A percentile compares a stretch with the other conserved stretches of the same genome.
These are phyloP conservation scores for Clathrospora elynae DNA, from an alignment of 2,329 filamentous ascomycete genomes.

Conservation along the genomic window DNA sequence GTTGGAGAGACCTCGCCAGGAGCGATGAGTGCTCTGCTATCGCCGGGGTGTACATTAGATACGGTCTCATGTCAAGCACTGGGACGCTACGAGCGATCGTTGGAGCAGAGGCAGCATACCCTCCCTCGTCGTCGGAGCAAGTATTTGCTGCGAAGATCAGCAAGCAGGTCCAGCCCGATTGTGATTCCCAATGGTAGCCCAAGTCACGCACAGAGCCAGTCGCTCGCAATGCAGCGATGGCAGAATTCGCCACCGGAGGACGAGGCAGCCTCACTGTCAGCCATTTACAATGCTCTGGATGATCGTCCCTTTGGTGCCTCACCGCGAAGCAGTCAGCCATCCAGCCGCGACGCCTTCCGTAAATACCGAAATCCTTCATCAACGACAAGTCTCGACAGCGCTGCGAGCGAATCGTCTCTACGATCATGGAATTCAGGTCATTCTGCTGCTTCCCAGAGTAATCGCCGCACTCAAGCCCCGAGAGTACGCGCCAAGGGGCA, in stretches of 20 bases:
- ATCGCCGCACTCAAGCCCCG: slow-evolving; percentile 38
- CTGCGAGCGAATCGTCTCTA: slow-evolving; percentile 54
- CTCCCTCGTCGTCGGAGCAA: slow-evolving; percentile 27
- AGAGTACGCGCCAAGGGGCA: slow-evolving; percentile 14
- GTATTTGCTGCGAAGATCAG: slow-evolving; percentile 17
- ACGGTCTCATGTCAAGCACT: background rate
- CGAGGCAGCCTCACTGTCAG: slow-evolving; percentile 65
- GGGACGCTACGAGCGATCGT: slow-evolving; percentile 1
- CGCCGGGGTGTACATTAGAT: slow-evolving; percentile 3
- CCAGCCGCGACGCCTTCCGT: slow-evolving; percentile 30
- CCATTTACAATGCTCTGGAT: slow-evolving; percentile 64
- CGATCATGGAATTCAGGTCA: slow-evolving; percentile 53
- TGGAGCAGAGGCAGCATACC: slow-evolving; percentile 12
- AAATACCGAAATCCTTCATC: slow-evolving; percentile 51
- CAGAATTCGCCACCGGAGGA: slow-evolving; percentile 68
- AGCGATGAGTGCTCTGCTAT: background rate
- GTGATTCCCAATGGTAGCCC: slow-evolving; percentile 9
- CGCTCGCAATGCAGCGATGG: slow-evolving; percentile 65
- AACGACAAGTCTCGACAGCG: slow-evolving; percentile 50
- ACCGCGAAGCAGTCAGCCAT: slow-evolving; percentile 29
- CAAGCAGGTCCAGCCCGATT: slow-evolving; percentile 14
- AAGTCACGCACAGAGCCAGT: slow-evolving; percentile 11
- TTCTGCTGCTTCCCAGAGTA: slow-evolving; percentile 49
- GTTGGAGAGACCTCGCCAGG: background rate
- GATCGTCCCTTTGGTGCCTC: slow-evolving; percentile 12